Evolutionary conservation across 371 early-diverging fungal genomes (phyloP).

Genomic region (Saksenaea oblongispora): DNA sequence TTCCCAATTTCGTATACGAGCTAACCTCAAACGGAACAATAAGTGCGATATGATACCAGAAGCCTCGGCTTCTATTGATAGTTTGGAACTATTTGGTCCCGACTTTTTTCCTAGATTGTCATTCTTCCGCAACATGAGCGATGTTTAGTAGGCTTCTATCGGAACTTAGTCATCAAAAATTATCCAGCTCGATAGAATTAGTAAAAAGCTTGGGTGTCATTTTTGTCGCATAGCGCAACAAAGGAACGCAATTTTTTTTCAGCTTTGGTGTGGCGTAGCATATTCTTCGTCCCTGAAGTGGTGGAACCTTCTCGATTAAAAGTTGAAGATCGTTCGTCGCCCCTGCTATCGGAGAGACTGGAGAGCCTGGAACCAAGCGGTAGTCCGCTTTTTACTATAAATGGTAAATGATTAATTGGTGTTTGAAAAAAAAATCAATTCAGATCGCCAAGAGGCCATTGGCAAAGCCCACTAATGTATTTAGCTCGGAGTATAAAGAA

Average conservation of each 20-base stretch:
- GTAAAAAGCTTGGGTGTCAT: too few species aligned
- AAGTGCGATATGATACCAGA: not conserved
- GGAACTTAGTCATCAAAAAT: too few species aligned
- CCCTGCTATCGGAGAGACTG: not conserved
- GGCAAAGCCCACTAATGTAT: not conserved
- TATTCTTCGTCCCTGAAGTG: not conserved
- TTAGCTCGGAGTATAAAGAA: not conserved
- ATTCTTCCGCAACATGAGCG: not conserved
- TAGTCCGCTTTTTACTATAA: not conserved
- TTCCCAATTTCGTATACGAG: too few species aligned
- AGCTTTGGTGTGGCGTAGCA: not conserved
- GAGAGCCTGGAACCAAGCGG: not conserved
- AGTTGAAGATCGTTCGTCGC: not conserved
- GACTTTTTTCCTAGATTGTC: not conserved
- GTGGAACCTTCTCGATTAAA: not conserved
- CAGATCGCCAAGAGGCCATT: not conserved
- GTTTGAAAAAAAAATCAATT: not conserved
- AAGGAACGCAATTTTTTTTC: too few species aligned
- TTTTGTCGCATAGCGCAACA: too few species aligned
- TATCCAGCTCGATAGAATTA: too few species aligned
- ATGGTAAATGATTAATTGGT: not conserved
- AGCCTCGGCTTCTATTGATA: not conserved
- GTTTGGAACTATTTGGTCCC: not conserved
- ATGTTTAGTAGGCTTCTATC: too few species aligned
- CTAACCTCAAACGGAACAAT: constrained; percentile 1